Evolutionary conservation across 768 basidiomycete genomes (phyloP).

Genomic region (Russula olivacea): DNA sequence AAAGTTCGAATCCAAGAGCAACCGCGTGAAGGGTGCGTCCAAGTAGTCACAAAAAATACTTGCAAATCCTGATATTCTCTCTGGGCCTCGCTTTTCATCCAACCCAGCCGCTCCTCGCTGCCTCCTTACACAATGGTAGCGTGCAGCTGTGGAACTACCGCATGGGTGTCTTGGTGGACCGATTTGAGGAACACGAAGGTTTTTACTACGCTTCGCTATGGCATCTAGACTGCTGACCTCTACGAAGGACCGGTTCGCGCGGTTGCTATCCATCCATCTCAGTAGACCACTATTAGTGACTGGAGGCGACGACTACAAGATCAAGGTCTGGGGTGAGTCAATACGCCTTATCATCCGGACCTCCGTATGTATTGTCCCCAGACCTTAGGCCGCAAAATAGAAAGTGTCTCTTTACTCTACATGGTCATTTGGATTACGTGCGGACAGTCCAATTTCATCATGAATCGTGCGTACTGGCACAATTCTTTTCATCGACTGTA

Average conservation of each 20-base stretch:
- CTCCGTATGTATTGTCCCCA: constrained; percentile 34
- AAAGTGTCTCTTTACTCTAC: constrained; percentile 85
- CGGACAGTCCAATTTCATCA: constrained; percentile 98
- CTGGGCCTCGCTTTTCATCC: constrained; percentile 90
- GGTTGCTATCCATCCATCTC: constrained; percentile 92
- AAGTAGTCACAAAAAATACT: background rate
- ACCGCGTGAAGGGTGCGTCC: constrained; percentile 85
- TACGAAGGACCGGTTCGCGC: constrained; percentile 85
- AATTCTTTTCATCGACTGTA: background rate
- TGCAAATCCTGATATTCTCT: constrained; percentile 8
- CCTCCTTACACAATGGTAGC: constrained; percentile 94
- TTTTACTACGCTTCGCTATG: constrained; percentile 24
- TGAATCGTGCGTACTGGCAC: constrained; percentile 69
- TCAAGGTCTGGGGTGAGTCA: constrained; percentile 94
- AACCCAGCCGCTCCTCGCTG: constrained; percentile 91
- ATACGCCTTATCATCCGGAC: background rate
- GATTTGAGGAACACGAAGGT: constrained; percentile 99
- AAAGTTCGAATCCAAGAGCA: constrained; percentile 99
- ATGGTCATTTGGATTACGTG: constrained; percentile 95
- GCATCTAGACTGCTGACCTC: constrained; percentile 1
- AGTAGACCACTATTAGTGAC: constrained; percentile 86
- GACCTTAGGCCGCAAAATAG: constrained; percentile 84
- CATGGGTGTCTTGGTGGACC: constrained; percentile 96
- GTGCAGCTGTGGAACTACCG: constrained; percentile 99
- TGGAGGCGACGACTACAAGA: constrained; percentile 99